These are phyloP conservation scores for Pichia sp. DNA, from an alignment of 1,139 yeast genomes.

Conservation along the genomic window DNA sequence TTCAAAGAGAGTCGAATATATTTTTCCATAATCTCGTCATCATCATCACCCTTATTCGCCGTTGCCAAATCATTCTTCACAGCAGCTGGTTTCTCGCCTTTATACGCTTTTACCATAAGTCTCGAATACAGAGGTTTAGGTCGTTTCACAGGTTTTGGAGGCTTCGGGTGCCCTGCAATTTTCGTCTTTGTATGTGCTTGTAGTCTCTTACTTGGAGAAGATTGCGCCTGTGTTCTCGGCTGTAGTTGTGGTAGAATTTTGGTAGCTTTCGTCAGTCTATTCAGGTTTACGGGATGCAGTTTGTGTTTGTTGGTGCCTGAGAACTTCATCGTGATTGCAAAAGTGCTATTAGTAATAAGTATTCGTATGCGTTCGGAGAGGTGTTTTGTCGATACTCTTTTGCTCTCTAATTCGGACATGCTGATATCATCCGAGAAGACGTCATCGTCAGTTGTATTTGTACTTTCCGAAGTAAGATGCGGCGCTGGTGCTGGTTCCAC, in stretches of 20 bases:
- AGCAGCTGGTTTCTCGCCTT: not conserved
- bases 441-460: no score
- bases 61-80: conserved; percentile 1
- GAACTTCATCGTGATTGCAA: not conserved
- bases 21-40: conserved; percentile 23
- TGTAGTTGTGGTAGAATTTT: not conserved
- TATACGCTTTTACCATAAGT: conserved; percentile 2
- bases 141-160: conserved; percentile 3
- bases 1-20: conserved; percentile 21
- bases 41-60: conserved; percentile 6
- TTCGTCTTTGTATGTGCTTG: no score
- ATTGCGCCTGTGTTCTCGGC: no score
- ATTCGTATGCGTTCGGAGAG: no score
- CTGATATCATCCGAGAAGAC: no score
- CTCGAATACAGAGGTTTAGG: conserved; percentile 8
- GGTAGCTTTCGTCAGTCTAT: not conserved
- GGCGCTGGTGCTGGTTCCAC: no score
- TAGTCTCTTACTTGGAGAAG: no score
- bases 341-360: not conserved
- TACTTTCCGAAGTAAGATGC: no score
- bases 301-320: not conserved
- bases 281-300: not conserved
- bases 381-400: no score
- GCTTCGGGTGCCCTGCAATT: no score
- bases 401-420: no score